phyloP scores from a whole-genome alignment of 768 basidiomycete species.

The Tylopilus intermedius region DNA sequence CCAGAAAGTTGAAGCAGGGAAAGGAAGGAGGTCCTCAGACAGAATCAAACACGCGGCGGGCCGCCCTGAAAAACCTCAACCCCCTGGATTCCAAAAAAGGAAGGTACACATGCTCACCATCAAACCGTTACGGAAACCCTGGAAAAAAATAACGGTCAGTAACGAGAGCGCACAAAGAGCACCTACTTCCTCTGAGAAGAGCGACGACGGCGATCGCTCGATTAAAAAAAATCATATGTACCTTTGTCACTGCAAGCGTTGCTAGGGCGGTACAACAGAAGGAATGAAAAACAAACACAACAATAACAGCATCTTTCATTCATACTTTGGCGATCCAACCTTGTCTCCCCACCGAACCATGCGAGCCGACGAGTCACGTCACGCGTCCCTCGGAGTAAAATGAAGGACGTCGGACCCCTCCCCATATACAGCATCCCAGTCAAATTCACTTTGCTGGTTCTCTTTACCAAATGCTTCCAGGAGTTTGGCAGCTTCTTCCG shows the following conservation, averaged over 20 bases:
- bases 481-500: slow-evolving; percentile 43
- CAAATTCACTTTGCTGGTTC: slow-evolving; percentile 64
- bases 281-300: slow-evolving; percentile 1
- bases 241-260: slow-evolving; percentile 12
- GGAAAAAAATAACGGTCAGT: slow-evolving; percentile 6
- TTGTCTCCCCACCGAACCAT: slow-evolving; percentile 7
- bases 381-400: slow-evolving; percentile 31
- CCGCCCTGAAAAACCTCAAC: slow-evolving; percentile 33
- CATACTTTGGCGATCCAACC: slow-evolving; percentile 19
- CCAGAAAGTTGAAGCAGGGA: slow-evolving; percentile 24
- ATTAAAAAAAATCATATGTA: not conserved
- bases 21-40: slow-evolving; percentile 16
- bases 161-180: not conserved
- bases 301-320: slow-evolving; percentile 23
- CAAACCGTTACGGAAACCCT: slow-evolving; percentile 14
- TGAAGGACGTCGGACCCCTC: slow-evolving; percentile 67
- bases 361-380: slow-evolving; percentile 7
- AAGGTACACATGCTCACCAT: slow-evolving; percentile 28
- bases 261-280: slow-evolving; percentile 20
- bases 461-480: slow-evolving; percentile 67
- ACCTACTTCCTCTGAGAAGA: slow-evolving; percentile 14
- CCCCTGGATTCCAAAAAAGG: slow-evolving; percentile 26
- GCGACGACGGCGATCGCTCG: not conserved
- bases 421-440: slow-evolving; percentile 67
- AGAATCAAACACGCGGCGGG: slow-evolving; percentile 24